Evolutionary conservation across 179 eudicot genomes (phyloP).

Genomic region (Pouteria campechiana): DNA sequence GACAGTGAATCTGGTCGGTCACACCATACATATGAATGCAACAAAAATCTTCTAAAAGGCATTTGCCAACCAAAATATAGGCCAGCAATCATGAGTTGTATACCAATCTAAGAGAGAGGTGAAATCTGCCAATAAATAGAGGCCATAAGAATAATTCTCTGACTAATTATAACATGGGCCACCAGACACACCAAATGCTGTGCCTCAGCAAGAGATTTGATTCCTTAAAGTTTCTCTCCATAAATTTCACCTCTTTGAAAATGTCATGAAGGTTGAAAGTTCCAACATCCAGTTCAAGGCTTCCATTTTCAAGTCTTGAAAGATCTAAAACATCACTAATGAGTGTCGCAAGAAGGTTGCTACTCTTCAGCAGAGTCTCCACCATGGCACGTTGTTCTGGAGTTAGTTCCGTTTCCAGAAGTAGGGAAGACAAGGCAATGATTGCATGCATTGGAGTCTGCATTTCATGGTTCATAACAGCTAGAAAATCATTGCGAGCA

Average conservation of each 20-base stretch:
- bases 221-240: background rate
- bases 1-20: no score
- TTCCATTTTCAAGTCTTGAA: conserved; percentile 94
- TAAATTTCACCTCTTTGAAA: conserved; percentile 54
- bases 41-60: no score
- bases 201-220: no score
- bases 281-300: conserved; percentile 49
- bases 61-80: no score
- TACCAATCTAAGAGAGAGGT: no score
- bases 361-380: conserved; percentile 72
- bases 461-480: conserved; percentile 96
- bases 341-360: conserved; percentile 77
- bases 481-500: conserved; percentile 82
- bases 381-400: conserved; percentile 83
- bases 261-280: conserved; percentile 66
- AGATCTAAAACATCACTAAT: conserved; percentile 90
- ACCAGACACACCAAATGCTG: no score
- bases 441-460: conserved; percentile 92
- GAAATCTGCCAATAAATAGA: no score
- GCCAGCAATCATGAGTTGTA: no score
- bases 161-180: no score
- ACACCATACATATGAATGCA: no score
- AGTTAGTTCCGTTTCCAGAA: conserved; percentile 68
- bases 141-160: no score
- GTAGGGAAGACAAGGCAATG: conserved; percentile 64